A percentile compares a stretch with the other conserved stretches of the same genome.
phyloP scores from a whole-genome alignment of 73 alveolate genomes.

The Paramecium sonneborni region DNA sequence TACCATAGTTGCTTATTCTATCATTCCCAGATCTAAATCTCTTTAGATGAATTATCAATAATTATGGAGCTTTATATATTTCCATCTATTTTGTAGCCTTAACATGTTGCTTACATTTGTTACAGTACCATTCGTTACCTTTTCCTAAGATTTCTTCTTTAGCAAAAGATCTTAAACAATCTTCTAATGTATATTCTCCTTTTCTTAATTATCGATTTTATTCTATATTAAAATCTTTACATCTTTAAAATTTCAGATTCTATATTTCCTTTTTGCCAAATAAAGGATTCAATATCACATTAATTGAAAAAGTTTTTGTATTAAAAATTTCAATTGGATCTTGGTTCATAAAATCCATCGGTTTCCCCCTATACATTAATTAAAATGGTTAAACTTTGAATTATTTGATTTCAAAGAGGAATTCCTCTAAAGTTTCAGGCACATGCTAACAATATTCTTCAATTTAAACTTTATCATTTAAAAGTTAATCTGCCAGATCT shows the following conservation, averaged over 20 bases:
- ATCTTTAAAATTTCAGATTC: slow-evolving; percentile 7
- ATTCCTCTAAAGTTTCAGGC: not conserved
- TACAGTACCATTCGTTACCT: slow-evolving; percentile 95
- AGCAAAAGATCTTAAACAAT: slow-evolving; percentile 87
- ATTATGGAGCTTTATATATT: slow-evolving; percentile 84
- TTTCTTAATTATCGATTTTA: not conserved
- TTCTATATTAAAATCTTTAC: not conserved
- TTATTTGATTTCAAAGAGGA: not conserved
- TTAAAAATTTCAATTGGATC: not conserved
- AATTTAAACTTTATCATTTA: not conserved
- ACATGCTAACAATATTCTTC: not conserved
- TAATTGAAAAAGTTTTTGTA: not conserved
- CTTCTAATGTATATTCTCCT: slow-evolving; percentile 63
- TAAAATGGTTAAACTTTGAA: not conserved
- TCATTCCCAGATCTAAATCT: slow-evolving; percentile 79
- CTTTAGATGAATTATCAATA: slow-evolving; percentile 80
- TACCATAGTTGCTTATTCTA: slow-evolving; percentile 61
- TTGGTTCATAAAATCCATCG: not conserved
- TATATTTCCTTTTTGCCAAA: not conserved
- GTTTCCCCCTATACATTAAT: not conserved
- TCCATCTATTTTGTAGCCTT: slow-evolving; percentile 86
- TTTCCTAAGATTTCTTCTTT: slow-evolving; percentile 87
- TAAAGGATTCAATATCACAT: not conserved
- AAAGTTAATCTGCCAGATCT: not conserved
- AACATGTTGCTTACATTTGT: slow-evolving; percentile 90